These are phyloP conservation scores for Theobroma cacao DNA, from an alignment of 345 rosid species.

Conservation along the genomic window DNA sequence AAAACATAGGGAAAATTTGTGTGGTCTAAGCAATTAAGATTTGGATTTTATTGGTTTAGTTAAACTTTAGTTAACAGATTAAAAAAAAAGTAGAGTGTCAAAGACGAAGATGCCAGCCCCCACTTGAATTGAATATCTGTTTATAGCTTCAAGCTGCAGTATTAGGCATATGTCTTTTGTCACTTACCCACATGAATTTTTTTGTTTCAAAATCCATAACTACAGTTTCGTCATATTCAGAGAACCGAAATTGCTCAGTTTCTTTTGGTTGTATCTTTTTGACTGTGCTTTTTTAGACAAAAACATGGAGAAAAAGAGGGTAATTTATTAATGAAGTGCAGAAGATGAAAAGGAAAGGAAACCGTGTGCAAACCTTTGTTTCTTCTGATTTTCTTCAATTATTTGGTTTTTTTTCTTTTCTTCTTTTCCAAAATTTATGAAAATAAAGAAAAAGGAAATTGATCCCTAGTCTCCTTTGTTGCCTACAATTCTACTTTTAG, in stretches of 20 bases:
- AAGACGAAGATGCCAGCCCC: too few species aligned
- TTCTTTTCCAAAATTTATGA: too few species aligned
- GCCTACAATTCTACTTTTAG: neutral
- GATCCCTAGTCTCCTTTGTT: neutral
- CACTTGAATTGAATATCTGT: too few species aligned
- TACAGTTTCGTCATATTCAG: neutral
- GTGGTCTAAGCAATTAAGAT: too few species aligned
- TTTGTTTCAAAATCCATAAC: neutral
- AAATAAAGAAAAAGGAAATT: neutral
- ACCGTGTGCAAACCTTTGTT: too few species aligned
- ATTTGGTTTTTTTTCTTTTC: neutral
- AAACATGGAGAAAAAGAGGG: neutral
- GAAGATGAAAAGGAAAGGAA: neutral
- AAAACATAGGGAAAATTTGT: too few species aligned
- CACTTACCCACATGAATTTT: neutral
- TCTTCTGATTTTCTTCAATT: neutral
- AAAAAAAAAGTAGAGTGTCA: too few species aligned
- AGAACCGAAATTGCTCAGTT: neutral
- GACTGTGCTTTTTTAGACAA: neutral
- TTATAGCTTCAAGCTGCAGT: too few species aligned
- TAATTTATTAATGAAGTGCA: neutral
- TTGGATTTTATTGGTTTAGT: too few species aligned
- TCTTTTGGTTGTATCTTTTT: neutral
- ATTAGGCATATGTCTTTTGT: neutral
- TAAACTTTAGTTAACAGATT: too few species aligned